Conservation (phyloP, 2,329 filamentous ascomycete genomes). For the Xylaria sp. region DNA sequence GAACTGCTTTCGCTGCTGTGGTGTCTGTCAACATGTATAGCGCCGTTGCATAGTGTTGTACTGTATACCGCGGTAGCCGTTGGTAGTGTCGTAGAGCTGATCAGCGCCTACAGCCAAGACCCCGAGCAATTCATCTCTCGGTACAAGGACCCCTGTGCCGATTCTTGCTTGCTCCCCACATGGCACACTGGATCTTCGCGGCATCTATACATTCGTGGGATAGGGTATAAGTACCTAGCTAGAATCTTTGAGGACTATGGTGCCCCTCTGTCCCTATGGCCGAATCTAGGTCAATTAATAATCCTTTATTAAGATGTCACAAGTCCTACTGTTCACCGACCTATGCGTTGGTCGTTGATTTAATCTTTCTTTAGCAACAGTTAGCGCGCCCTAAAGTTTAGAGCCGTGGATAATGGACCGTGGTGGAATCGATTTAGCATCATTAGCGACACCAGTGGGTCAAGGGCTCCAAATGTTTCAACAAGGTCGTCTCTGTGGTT, state of each 20-base stretch:
- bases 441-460: constrained; percentile 12
- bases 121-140: background rate
- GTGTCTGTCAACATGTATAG: background rate
- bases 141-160: background rate
- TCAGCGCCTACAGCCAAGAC: background rate
- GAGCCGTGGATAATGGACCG: background rate
- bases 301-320: background rate
- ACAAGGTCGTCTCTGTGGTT: constrained; percentile 3
- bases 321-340: background rate
- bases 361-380: constrained; percentile 16
- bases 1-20: background rate
- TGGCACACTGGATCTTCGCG: background rate
- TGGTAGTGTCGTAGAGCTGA: background rate
- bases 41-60: background rate
- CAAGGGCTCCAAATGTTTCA: background rate
- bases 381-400: background rate
- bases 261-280: background rate
- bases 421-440: constrained; percentile 18
- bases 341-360: constrained; percentile 11
- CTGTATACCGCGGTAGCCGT: background rate
- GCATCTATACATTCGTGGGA: background rate
- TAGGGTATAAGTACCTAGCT: background rate
- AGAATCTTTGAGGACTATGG: background rate
- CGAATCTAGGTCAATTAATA: background rate
- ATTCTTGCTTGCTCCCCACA: background rate